Evolutionary conservation across 139 green algal genomes (phyloP).

Genomic region (Chlorella ohadii): DNA sequence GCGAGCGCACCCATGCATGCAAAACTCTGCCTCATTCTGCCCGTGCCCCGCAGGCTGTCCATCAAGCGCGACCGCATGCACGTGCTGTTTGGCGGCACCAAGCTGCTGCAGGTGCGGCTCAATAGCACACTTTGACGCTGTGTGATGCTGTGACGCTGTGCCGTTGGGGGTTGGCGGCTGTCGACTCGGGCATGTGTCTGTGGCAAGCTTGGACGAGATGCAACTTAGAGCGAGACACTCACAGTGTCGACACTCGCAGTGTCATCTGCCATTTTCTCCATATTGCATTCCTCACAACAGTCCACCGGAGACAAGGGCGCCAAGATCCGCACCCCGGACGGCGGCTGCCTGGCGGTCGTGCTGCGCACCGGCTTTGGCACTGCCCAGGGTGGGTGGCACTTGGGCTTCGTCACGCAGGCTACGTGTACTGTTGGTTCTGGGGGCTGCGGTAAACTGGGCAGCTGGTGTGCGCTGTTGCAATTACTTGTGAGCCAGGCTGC

Average conservation of each 20-base stretch:
- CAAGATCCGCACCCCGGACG: slow-evolving; percentile 82
- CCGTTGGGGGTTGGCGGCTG: no score
- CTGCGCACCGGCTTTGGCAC: slow-evolving; percentile 98
- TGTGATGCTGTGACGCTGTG: no score
- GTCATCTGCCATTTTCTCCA: no score
- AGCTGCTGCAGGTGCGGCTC: slow-evolving; percentile 69
- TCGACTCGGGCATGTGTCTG: no score
- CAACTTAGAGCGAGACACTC: no score
- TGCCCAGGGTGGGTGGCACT: slow-evolving; percentile 68
- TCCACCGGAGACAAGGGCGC: slow-evolving; percentile 72
- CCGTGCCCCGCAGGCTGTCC: slow-evolving; percentile 31
- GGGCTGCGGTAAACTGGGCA: no score
- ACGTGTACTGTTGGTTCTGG: no score
- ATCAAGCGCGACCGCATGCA: slow-evolving; percentile 87
- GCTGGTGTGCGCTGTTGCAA: no score
- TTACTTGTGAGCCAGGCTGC: no score
- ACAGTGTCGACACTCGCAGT: no score
- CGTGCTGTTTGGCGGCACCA: slow-evolving; percentile 95
- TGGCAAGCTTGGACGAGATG: no score
- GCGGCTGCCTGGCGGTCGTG: slow-evolving; percentile 91
- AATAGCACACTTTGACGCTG: no score
- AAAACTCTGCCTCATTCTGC: neutral
- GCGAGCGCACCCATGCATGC: neutral
- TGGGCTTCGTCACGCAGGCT: neutral
- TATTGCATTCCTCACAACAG: slow-evolving; percentile 25